Base-by-base conservation (phyloP, 768 basidiomycete genomes). In the Ramaria rubella region DNA sequence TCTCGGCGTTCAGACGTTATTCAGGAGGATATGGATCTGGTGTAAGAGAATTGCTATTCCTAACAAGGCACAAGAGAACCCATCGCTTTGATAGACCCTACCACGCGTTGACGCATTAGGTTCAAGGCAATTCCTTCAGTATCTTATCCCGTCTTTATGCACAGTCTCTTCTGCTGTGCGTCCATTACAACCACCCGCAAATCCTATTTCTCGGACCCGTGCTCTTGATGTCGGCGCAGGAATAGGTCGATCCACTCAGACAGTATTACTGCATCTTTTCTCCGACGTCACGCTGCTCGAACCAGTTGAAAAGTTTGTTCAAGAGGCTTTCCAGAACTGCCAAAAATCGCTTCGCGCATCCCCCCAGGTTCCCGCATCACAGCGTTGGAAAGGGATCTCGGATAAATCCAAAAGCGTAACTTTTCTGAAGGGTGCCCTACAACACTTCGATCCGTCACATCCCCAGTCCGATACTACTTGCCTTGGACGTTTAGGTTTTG, bases 201-300 rank as follows among this genome's bases (percentile, higher is more conserved):
- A 40, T 60, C 52, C 40, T 50, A 62, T 64, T 14, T n/a, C 66
- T 11, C 75, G 82, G 45, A 81, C 76, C 26, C 81, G 90, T 44
- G 94, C 89, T 0, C 78, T 99, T 21, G 95, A 99, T 65, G 91
- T 94, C 57, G 95, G 89, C 15, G 94, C 94, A 5, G 95, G 95
- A 11, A 86, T 99, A 48, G 95, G 95, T 11, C 85, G 95, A 52
- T 93, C 96, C 26, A 95, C 94, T 0, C 76, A 82, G 2, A 83
- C 89, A 61, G 90, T 94, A 12, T 82, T 99, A 31, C 80, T 97
- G n/a, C 87, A 86, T 63, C 84, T 97, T 52, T 80, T 94, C 60
- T 79, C 84, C 23, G 87, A 92, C 62, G 91, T 97, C 48, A 84
- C 93, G 43, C 81, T 95, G 54, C 78, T 95, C 56, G 95, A 98